These are phyloP conservation scores for Gaeumannomyces sp. DNA, from an alignment of 2,329 filamentous ascomycete species.

Conservation along the genomic window DNA sequence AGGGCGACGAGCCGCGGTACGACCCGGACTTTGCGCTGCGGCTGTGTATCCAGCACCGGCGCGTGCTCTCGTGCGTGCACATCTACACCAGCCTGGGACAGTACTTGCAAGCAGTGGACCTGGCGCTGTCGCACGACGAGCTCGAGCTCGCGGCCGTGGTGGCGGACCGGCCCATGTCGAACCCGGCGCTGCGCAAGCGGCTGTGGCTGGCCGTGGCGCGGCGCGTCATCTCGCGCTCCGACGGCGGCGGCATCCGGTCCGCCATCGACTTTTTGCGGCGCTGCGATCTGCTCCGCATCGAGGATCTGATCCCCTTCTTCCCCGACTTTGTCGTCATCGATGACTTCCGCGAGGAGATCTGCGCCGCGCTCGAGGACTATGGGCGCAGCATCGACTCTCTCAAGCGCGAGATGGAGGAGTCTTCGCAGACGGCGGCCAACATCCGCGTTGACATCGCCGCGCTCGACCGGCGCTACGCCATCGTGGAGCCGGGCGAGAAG, in stretches of 20 bases:
- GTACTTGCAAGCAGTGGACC: conserved; percentile 85
- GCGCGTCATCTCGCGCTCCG: conserved; percentile 81
- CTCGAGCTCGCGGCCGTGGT: conserved; percentile 86
- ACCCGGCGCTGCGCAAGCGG: conserved; percentile 78
- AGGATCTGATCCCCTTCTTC: conserved; percentile 97
- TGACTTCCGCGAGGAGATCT: conserved; percentile 98
- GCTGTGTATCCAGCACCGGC: conserved; percentile 88
- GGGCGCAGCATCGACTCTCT: conserved; percentile 81
- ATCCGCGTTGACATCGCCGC: conserved; percentile 86
- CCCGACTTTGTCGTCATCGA: conserved; percentile 98
- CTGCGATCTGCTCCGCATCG: conserved; percentile 87
- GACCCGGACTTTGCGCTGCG: conserved; percentile 95
- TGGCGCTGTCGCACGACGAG: conserved; percentile 84
- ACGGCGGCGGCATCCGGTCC: conserved; percentile 74
- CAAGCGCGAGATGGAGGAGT: conserved; percentile 94
- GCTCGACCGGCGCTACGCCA: conserved; percentile 84
- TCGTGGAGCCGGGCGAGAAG: conserved; percentile 92
- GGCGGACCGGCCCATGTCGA: conserved; percentile 76
- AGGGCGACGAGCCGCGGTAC: conserved; percentile 80
- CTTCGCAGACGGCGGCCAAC: conserved; percentile 77
- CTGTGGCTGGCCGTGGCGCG: conserved; percentile 93
- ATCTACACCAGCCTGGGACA: conserved; percentile 97
- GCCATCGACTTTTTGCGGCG: conserved; percentile 91
- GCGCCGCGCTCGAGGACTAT: conserved; percentile 87
- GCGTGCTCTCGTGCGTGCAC: conserved; percentile 90